These are phyloP conservation scores for Volvox reticuliferus DNA, from an alignment of 139 green algal species.

Conservation along the genomic window DNA sequence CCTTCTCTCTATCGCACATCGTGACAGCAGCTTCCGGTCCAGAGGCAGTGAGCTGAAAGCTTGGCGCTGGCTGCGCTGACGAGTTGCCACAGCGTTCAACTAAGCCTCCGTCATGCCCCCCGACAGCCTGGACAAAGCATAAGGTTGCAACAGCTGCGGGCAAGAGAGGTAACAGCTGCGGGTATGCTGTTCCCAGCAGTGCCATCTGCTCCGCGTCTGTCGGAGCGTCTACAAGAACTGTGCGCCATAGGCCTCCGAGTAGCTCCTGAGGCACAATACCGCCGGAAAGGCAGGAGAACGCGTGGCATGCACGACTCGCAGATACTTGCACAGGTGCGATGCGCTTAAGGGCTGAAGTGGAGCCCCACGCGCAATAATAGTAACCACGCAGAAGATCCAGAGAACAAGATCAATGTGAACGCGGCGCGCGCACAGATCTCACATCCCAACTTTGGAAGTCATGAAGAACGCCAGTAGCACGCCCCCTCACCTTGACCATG, in stretches of 20 bases:
- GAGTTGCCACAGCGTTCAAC: neutral
- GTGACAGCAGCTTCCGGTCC: neutral
- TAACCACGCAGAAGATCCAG: no score
- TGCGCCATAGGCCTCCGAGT: constrained; percentile 80
- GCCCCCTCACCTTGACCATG: constrained; percentile 62
- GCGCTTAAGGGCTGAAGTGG: no score
- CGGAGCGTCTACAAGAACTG: constrained; percentile 73
- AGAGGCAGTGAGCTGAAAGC: neutral
- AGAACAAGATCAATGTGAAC: no score
- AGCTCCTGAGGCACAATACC: constrained; percentile 68
- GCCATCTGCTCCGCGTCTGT: constrained; percentile 76
- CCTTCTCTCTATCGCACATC: neutral
- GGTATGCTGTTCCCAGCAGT: constrained; percentile 78
- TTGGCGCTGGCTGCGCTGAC: neutral
- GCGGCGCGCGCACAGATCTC: no score
- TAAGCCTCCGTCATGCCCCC: constrained; percentile 54
- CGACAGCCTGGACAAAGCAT: constrained; percentile 67
- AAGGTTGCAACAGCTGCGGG: constrained; percentile 72
- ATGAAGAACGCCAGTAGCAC: no score
- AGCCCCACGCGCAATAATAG: no score
- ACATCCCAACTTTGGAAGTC: no score
- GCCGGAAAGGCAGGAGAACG: no score
- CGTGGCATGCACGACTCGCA: no score
- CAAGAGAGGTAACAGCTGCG: constrained; percentile 76
- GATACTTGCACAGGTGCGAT: no score